Percentiles rank a stretch among this genome's conserved stretches.
phyloP scores from a whole-genome alignment of 148 eudicot genomes.

The Beta vulgaris region DNA sequence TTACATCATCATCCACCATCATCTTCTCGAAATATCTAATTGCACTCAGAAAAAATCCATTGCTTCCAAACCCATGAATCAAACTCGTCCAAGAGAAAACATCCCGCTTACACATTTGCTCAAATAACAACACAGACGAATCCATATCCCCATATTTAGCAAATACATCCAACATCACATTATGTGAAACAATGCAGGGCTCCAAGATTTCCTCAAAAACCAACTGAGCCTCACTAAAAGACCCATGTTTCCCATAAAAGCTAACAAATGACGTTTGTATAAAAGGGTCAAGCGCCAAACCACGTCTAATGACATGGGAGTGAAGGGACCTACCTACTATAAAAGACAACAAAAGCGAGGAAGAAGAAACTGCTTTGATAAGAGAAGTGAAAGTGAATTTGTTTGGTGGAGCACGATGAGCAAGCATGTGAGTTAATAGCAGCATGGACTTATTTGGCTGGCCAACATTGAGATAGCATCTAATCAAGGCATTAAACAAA shows the following conservation, averaged over 20 bases:
- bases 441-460: conserved; percentile 30
- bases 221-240: conserved; percentile 30
- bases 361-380: conserved; percentile 43
- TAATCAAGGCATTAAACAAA: conserved; percentile 47
- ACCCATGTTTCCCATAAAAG: conserved; percentile 32
- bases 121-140: conserved; percentile 40
- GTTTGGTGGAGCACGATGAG: conserved; percentile 41
- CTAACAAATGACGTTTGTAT: conserved; percentile 44
- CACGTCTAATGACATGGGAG: conserved; percentile 39
- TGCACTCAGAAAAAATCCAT: conserved; percentile 34
- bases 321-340: conserved; percentile 35
- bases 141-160: conserved; percentile 46
- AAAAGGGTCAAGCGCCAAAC: conserved; percentile 41
- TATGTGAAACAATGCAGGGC: conserved; percentile 44
- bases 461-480: conserved; percentile 38
- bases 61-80: conserved; percentile 45
- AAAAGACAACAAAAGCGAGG: conserved; percentile 11
- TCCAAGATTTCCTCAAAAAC: conserved; percentile 46
- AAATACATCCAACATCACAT: conserved; percentile 57
- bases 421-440: conserved; percentile 50
- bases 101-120: conserved; percentile 40
- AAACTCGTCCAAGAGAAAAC: conserved; percentile 66
- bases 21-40: conserved; percentile 40
- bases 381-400: conserved; percentile 51
- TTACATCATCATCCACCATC: conserved; percentile 40